Evolutionary conservation across 148 eudicot species (phyloP).

Genomic region (Linanthus parryae): DNA sequence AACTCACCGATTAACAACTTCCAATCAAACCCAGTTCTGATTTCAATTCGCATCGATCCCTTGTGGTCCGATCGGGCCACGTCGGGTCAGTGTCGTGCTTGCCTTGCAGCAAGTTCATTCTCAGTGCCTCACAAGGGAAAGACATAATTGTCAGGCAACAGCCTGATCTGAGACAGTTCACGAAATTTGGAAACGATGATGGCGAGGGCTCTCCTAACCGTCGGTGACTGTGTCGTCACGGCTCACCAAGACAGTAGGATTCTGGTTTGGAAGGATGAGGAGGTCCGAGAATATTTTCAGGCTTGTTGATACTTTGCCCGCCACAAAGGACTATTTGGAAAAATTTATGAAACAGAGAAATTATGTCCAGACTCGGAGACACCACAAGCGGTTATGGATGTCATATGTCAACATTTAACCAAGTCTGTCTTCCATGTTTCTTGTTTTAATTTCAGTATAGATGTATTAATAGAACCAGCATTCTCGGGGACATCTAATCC

Average conservation of each 20-base stretch:
- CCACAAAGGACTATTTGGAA: slow-evolving; percentile 70
- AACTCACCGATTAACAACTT: slow-evolving; percentile 13
- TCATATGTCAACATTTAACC: too few species aligned
- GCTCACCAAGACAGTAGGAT: slow-evolving; percentile 89
- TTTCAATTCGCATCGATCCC: slow-evolving; percentile 35
- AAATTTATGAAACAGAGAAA: slow-evolving; percentile 84
- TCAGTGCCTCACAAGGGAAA: slow-evolving; percentile 79
- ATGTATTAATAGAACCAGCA: too few species aligned
- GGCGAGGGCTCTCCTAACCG: slow-evolving; percentile 60
- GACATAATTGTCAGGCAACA: slow-evolving; percentile 95
- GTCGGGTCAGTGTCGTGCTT: slow-evolving; percentile 66
- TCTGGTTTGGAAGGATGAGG: slow-evolving; percentile 71
- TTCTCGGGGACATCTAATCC: too few species aligned
- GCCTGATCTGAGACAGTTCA: slow-evolving; percentile 60
- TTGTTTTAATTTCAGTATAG: too few species aligned
- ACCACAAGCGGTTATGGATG: too few species aligned
- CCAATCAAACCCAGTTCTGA: slow-evolving; percentile 8
- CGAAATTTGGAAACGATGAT: slow-evolving; percentile 68
- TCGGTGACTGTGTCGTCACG: slow-evolving; percentile 66
- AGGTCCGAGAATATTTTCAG: slow-evolving; percentile 78
- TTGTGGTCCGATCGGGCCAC: slow-evolving; percentile 75
- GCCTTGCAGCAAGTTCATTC: slow-evolving; percentile 72
- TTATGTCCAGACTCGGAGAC: slow-evolving; percentile 68
- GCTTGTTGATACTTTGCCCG: slow-evolving; percentile 63
- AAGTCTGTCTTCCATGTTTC: too few species aligned